Conservation (phyloP, 805 yeast genomes). For the Maudiozyma turicensis region DNA sequence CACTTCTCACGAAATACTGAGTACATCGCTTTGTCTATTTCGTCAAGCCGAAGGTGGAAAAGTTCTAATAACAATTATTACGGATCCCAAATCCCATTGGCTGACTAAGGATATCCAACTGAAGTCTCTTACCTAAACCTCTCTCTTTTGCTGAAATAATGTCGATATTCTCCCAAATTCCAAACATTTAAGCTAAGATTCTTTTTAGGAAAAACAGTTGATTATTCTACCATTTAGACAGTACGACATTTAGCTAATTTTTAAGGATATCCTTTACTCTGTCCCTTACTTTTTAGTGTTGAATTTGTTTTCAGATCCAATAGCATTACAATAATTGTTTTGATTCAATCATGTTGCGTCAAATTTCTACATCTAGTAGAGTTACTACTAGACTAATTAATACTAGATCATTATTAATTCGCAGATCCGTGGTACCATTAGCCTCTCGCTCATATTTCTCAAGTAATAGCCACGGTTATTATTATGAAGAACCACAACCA, state of each 20-base stretch:
- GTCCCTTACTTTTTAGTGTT: too few relatives aligned
- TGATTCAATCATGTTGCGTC: slow-evolving; percentile 1
- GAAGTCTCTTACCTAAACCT: slow-evolving; percentile 35
- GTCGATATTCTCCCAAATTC: too few relatives aligned
- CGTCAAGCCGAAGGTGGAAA: background rate
- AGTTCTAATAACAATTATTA: background rate
- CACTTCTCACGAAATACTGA: too few relatives aligned
- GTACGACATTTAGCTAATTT: too few relatives aligned
- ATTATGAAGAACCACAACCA: background rate
- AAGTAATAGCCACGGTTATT: background rate
- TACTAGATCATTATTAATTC: background rate
- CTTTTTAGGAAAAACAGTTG: too few relatives aligned
- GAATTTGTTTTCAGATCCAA: background rate
- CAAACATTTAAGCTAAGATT: too few relatives aligned
- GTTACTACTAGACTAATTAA: background rate
- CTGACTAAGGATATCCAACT: background rate
- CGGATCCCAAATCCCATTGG: background rate
- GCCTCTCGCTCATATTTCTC: background rate
- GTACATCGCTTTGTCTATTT: too few relatives aligned
- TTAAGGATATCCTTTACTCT: too few relatives aligned
- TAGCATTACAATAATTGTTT: background rate
- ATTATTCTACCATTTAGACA: too few relatives aligned
- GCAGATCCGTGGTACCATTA: background rate
- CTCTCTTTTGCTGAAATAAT: background rate
- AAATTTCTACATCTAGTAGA: background rate